Evolutionary conservation across 1,139 yeast genomes (phyloP), one percentile per base, ranked within the genome.

Genomic region (Sugiyamaella neomexicana): DNA sequence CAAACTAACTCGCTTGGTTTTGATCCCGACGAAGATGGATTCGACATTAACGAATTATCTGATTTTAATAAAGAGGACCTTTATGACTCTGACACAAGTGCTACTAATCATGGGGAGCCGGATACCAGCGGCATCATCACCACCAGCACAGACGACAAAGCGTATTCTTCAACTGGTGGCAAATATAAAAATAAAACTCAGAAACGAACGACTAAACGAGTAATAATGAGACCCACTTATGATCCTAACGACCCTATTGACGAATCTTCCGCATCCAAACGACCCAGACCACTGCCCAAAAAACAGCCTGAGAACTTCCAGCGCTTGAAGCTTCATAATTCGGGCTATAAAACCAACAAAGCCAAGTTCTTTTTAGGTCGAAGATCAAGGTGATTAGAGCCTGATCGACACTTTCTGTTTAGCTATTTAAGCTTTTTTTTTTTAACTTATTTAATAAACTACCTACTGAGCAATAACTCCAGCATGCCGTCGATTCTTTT

Each of bases 401-500:
- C n/a, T n/a, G n/a, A n/a, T n/a, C n/a, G n/a, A n/a, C n/a, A n/a
- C n/a, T n/a, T n/a, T n/a, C n/a, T n/a, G 9, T 15, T 2, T 37
- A 15, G 5, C 23, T 17, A 15, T 39, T 39, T 15, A 10, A n/a
- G n/a, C n/a, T n/a, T n/a, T n/a, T n/a, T n/a, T n/a, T n/a, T n/a
- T n/a, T n/a, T 17, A 17, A 25, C 12, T 17, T 40, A n/a, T 17
- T 17, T 27, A n/a, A 25, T n/a, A 29, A 47, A 48, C 37, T 47
- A 79, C 20, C 56, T 37, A 46, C 53, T 53, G 13, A 53, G 82
- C 63, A 91, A 77, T 62, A 93, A 72, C 70, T 89, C 95, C 64
- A 93, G 77, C 98, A 93, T 93, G 57, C 99, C 99, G 64, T 87
- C 89, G 50, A 93, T 83, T 68, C 83, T 86, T 69, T 85, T 86